These are phyloP conservation scores for Mycotypha africana DNA, from an alignment of 371 early-diverging fungal species.

Conservation along the genomic window DNA sequence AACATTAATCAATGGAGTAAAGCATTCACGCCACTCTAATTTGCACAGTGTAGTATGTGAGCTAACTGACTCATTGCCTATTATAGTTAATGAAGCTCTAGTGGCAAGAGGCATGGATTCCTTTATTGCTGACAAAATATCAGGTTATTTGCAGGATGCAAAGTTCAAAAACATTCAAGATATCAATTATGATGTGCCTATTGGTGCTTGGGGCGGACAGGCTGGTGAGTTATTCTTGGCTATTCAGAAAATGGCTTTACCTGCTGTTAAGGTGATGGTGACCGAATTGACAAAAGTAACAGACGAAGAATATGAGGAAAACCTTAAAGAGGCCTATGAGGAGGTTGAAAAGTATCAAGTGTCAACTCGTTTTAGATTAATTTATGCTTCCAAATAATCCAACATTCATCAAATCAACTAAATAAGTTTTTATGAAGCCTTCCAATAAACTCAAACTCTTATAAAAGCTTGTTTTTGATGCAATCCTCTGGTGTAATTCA, in stretches of 20 bases:
- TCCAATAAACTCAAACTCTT: no score
- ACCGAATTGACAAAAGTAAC: constrained; percentile 16
- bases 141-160: constrained; percentile 17
- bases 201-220: constrained; percentile 40
- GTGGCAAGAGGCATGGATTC: constrained; percentile 26
- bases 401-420: no score
- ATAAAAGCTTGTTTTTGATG: no score
- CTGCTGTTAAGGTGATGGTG: constrained; percentile 37
- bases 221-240: constrained; percentile 27
- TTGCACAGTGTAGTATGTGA: no score
- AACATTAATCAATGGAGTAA: constrained; percentile 35
- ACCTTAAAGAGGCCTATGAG: constrained; percentile 18
- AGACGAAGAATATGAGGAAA: constrained; percentile 13
- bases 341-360: constrained; percentile 13
- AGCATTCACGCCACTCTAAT: no score
- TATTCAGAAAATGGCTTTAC: constrained; percentile 31
- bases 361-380: constrained; percentile 26
- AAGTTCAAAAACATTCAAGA: constrained; percentile 20
- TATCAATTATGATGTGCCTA: constrained; percentile 25
- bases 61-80: no score
- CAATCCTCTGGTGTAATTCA: no score
- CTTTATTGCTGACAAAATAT: constrained; percentile 35
- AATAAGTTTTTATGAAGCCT: no score
- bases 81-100: constrained; percentile 35
- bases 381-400: constrained; percentile 23